Conservation (phyloP, 2,329 filamentous ascomycete genomes). For the Alternaria incomplexa region DNA sequence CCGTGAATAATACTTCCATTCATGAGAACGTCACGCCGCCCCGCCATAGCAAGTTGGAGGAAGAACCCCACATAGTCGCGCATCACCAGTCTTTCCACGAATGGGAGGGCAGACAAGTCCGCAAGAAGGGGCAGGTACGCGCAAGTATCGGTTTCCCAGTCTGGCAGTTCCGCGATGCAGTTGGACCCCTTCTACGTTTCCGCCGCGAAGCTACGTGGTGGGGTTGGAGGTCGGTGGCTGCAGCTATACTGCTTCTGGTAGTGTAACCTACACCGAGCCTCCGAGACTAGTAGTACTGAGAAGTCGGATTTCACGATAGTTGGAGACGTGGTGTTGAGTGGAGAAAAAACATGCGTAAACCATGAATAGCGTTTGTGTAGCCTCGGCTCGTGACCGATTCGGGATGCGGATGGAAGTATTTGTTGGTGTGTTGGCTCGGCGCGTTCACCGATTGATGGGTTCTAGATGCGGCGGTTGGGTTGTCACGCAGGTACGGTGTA, state of each 20-base stretch:
- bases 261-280: slow-evolving; percentile 10
- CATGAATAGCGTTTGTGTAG: background rate
- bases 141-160: background rate
- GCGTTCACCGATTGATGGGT: background rate
- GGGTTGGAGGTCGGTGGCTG: background rate
- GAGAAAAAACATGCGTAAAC: background rate
- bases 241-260: slow-evolving; percentile 10
- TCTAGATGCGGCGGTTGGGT: background rate
- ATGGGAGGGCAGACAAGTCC: slow-evolving; percentile 23
- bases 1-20: slow-evolving; percentile 3
- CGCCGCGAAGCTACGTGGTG: background rate
- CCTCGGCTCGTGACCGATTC: slow-evolving; percentile 4
- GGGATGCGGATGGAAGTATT: background rate
- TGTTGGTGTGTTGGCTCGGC: background rate
- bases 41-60: background rate
- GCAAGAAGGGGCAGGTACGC: slow-evolving; percentile 1
- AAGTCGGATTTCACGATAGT: slow-evolving; percentile 23
- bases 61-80: background rate
- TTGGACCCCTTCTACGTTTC: background rate
- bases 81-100: slow-evolving; percentile 26
- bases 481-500: background rate
- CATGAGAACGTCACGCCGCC: background rate
- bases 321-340: slow-evolving; percentile 23
- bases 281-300: background rate
- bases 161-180: background rate